Conservation (phyloP, 129 eudicot genomes). For the Flaveria trinervia region DNA sequence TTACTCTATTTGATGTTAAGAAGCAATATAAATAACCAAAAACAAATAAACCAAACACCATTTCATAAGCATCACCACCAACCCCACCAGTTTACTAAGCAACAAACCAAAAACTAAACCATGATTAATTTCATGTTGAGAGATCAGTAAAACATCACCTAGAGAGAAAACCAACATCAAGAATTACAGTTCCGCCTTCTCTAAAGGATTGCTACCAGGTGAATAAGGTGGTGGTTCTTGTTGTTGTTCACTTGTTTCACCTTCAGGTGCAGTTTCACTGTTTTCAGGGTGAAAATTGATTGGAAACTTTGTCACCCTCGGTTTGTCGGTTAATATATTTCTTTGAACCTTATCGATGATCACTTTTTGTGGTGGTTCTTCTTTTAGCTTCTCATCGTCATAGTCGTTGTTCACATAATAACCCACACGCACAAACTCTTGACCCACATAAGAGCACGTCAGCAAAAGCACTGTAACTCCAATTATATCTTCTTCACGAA, state of each 20-base stretch:
- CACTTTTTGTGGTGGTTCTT: constrained; percentile 86
- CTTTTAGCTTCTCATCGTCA: constrained; percentile 75
- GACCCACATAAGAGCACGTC: constrained; percentile 89
- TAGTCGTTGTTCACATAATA: constrained; percentile 91
- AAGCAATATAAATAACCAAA: too few species aligned
- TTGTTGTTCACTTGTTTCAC: constrained; percentile 42
- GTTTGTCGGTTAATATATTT: constrained; percentile 76
- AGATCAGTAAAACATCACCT: constrained; percentile 7
- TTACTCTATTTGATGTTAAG: neutral
- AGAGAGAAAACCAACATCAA: neutral
- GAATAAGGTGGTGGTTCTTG: constrained; percentile 39
- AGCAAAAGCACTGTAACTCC: constrained; percentile 88
- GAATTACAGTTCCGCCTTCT: constrained; percentile 27
- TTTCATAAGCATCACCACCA: constrained; percentile 22
- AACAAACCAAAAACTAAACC: constrained; percentile 15
- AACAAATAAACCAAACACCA: neutral
- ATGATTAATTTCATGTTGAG: constrained; percentile 22
- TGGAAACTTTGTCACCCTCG: constrained; percentile 88
- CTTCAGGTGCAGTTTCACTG: constrained; percentile 47
- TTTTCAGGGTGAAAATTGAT: constrained; percentile 90
- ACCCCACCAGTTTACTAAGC: neutral
- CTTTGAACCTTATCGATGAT: constrained; percentile 76
- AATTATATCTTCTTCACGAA: constrained; percentile 86
- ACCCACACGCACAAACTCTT: constrained; percentile 88
- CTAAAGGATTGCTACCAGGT: constrained; percentile 36